These are phyloP conservation scores for Papiliotrema laurentii DNA, from an alignment of 1,284 basidiomycete genomes.

Conservation along the genomic window DNA sequence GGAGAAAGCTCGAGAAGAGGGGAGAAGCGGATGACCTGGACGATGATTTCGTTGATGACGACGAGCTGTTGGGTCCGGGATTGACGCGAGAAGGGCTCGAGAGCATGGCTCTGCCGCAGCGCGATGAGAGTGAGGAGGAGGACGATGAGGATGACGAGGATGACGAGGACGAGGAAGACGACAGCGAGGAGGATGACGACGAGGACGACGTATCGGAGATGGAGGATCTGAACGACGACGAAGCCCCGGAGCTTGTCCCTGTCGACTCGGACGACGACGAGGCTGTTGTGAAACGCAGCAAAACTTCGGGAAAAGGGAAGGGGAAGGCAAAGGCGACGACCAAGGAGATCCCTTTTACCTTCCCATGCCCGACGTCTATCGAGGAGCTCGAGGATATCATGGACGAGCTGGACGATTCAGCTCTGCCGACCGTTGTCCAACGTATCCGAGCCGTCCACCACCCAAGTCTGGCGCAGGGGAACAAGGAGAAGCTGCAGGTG, in stretches of 20 bases:
- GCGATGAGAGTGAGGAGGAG: conserved; percentile 34
- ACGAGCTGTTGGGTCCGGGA: conserved; percentile 55
- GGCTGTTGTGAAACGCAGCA: conserved; percentile 15
- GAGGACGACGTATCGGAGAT: conserved; percentile 35
- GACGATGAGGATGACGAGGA: conserved; percentile 31
- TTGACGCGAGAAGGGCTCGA: conserved; percentile 48
- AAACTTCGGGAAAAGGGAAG: conserved; percentile 21
- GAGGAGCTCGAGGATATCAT: conserved; percentile 83
- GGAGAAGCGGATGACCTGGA: conserved; percentile 77
- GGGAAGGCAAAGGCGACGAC: conserved; percentile 54
- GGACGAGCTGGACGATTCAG: conserved; percentile 61
- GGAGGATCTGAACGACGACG: conserved; percentile 33
- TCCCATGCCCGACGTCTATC: conserved; percentile 79
- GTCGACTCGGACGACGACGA: conserved; percentile 42
- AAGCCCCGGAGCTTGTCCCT: conserved; percentile 19
- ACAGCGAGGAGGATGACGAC: conserved; percentile 42
- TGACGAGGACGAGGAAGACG: conserved; percentile 32
- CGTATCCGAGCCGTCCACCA: conserved; percentile 89
- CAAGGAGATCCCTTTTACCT: conserved; percentile 83
- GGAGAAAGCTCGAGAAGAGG: conserved; percentile 53
- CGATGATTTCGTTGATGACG: conserved; percentile 68
- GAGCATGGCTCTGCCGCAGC: conserved; percentile 26
- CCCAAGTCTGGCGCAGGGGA: conserved; percentile 81
- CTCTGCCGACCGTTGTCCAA: conserved; percentile 78
- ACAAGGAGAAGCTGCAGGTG: conserved; percentile 87